phyloP scores from a whole-genome alignment of 805 yeast genomes.

The Zygoascus flipseniorum region DNA sequence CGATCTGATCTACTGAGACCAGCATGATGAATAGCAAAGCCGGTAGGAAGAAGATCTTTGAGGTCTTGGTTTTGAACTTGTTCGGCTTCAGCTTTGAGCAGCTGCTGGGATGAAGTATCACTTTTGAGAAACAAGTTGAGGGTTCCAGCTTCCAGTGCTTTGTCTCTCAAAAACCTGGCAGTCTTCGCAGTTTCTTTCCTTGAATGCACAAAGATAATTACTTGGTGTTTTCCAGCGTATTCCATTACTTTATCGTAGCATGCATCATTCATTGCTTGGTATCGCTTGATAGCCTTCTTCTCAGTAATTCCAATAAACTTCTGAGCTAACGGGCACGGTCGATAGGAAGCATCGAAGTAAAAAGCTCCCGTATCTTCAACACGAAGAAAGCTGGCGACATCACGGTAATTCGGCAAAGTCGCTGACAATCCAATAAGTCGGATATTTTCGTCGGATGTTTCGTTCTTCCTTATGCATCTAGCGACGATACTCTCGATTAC shows the following conservation, averaged over 20 bases:
- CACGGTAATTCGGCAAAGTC: slow-evolving; percentile 79
- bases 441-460: slow-evolving; percentile 39
- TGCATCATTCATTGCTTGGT: slow-evolving; percentile 81
- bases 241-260: slow-evolving; percentile 76
- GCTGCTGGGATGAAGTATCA: slow-evolving; percentile 53
- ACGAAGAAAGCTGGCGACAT: slow-evolving; percentile 73
- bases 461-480: slow-evolving; percentile 47
- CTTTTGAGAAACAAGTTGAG: slow-evolving; percentile 37
- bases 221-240: slow-evolving; percentile 57
- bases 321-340: slow-evolving; percentile 92
- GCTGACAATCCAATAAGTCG: slow-evolving; percentile 87
- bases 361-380: slow-evolving; percentile 63
- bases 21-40: slow-evolving; percentile 90
- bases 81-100: slow-evolving; percentile 56
- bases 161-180: slow-evolving; percentile 63
- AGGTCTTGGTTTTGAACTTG: slow-evolving; percentile 45
- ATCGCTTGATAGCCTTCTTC: slow-evolving; percentile 64
- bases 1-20: slow-evolving; percentile 71
- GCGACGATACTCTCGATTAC: slow-evolving; percentile 84
- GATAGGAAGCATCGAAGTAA: slow-evolving; percentile 70
- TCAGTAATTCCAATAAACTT: slow-evolving; percentile 84
- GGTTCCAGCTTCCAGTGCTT: slow-evolving; percentile 48
- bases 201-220: slow-evolving; percentile 87
- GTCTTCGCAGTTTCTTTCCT: slow-evolving; percentile 85
- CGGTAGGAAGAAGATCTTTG: slow-evolving; percentile 53